Percentiles rank a stretch among this genome's conserved stretches.
These are phyloP conservation scores for Avena eriantha DNA, from an alignment of 176 grass and related monocot genomes.

Conservation along the genomic window DNA sequence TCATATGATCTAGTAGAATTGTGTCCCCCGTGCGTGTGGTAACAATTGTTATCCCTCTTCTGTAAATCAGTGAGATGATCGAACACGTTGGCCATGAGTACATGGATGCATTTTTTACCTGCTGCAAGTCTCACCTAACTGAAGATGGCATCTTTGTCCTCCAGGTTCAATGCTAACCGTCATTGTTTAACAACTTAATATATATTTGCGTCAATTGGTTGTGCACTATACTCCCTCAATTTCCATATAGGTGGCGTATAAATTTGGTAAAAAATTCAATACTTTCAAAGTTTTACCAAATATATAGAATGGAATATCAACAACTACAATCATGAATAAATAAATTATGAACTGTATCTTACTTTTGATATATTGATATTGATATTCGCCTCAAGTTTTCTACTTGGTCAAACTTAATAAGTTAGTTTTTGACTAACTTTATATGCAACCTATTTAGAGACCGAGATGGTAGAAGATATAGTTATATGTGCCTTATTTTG, in stretches of 20 bases:
- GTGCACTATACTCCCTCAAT: no score
- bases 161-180: conserved; percentile 43
- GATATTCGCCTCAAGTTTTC: no score
- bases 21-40: not conserved
- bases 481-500: no score
- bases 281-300: not conserved
- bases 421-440: no score
- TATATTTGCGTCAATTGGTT: not conserved
- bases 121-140: conserved; percentile 73
- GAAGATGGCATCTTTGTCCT: conserved; percentile 76
- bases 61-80: conserved; percentile 71
- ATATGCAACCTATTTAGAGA: no score
- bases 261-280: no score
- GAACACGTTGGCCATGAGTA: conserved; percentile 92
- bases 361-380: no score
- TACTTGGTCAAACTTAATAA: not conserved
- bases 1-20: not conserved
- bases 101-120: conserved; percentile 78
- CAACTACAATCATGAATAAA: not conserved
- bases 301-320: not conserved
- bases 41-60: not conserved
- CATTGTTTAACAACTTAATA: not conserved
- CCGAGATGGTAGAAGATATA: no score
- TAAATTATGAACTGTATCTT: not conserved
- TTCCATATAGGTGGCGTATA: no score